Evolutionary conservation across 257 asterid genomes (phyloP).

Genomic region (Osmanthus fragrans): DNA sequence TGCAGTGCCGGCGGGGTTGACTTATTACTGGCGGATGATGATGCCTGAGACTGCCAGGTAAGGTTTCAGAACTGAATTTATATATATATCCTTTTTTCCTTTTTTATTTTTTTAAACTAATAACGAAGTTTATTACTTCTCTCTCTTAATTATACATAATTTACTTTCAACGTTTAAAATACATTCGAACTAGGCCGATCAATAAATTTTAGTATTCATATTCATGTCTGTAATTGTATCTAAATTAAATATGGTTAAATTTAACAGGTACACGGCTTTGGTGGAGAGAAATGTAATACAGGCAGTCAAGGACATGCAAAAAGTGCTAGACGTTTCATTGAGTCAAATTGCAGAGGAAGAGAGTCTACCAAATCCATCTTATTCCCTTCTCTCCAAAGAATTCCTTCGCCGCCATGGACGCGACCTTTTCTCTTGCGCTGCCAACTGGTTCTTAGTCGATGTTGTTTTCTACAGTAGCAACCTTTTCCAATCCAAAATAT

Average conservation of each 20-base stretch:
- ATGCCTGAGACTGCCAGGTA: constrained; percentile 75
- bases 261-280: constrained; percentile 51
- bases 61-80: neutral
- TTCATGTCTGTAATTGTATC: too few relatives aligned
- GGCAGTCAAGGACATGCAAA: constrained; percentile 54
- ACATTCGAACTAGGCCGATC: neutral
- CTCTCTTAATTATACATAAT: too few relatives aligned
- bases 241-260: neutral
- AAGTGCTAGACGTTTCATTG: constrained; percentile 37
- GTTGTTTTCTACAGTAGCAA: constrained; percentile 55
- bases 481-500: constrained; percentile 49
- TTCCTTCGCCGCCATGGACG: constrained; percentile 53
- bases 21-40: constrained; percentile 62
- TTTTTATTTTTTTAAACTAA: too few relatives aligned
- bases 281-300: constrained; percentile 46
- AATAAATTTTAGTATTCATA: too few relatives aligned
- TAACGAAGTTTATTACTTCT: neutral
- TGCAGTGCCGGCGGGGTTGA: constrained; percentile 55
- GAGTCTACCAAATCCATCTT: constrained; percentile 22
- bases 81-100: too few relatives aligned
- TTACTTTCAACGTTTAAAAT: neutral
- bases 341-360: constrained; percentile 32
- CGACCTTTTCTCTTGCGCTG: constrained; percentile 49
- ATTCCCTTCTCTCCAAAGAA: constrained; percentile 40
- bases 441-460: constrained; percentile 53